phyloP scores from a whole-genome alignment of 1,284 basidiomycete species.

The Xerocomus alliaceus region DNA sequence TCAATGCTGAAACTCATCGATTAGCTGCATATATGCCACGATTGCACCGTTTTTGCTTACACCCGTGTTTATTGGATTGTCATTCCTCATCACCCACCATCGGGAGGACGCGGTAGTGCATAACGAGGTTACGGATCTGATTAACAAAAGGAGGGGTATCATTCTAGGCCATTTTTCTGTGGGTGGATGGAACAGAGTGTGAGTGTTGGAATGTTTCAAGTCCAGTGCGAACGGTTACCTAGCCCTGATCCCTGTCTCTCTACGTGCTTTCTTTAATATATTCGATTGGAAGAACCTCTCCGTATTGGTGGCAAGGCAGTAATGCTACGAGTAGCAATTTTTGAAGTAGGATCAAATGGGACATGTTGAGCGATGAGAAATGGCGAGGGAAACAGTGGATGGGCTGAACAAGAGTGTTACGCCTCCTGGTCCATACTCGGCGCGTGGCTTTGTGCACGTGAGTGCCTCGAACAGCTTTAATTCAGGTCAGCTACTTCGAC shows the following conservation, averaged over 20 bases:
- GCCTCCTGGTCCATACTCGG: conserved; percentile 40
- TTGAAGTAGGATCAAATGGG: conserved; percentile 20
- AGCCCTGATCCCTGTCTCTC: conserved; percentile 34
- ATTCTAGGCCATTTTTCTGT: not conserved
- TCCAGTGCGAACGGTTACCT: conserved; percentile 25
- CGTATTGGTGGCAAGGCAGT: not conserved
- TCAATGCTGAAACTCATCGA: conserved; percentile 3
- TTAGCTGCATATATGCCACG: conserved; percentile 30
- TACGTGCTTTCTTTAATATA: not conserved
- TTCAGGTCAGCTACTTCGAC: conserved; percentile 25
- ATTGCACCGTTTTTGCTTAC: conserved; percentile 19
- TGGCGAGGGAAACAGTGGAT: conserved; percentile 37
- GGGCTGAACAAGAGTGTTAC: conserved; percentile 44
- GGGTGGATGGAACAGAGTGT: conserved; percentile 4
- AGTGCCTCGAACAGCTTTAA: conserved; percentile 26
- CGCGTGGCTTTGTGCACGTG: conserved; percentile 41
- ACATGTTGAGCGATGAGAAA: conserved; percentile 39
- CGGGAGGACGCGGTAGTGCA: conserved; percentile 27
- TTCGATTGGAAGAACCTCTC: not conserved
- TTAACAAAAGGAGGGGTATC: not conserved
- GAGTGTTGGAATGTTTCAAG: conserved; percentile 14
- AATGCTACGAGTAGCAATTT: conserved; percentile 5
- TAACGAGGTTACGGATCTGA: not conserved
- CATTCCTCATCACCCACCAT: conserved; percentile 24
- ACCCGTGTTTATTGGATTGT: conserved; percentile 1